Percentiles rank a stretch among this genome's conserved stretches.
Evolutionary conservation across 345 rosid species (phyloP).

Genomic region (Lenwebbia sp.): DNA sequence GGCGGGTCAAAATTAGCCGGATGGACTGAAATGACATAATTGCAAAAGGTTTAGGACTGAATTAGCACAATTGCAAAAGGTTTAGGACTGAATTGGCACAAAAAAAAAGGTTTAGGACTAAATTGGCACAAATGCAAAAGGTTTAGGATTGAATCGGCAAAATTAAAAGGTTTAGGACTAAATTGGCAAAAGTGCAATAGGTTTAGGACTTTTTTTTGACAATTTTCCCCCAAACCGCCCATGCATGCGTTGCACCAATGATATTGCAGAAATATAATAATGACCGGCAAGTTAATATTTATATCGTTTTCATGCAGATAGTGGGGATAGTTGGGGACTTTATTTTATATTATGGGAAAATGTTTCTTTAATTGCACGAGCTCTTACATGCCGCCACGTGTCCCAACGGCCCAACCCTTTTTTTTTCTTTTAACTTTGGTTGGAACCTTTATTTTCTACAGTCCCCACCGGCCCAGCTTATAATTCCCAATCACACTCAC

Average conservation of each 20-base stretch:
- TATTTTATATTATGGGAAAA: not conserved
- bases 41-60: too few species aligned
- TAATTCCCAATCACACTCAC: not conserved
- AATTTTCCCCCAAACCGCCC: not conserved
- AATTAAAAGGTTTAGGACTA: too few species aligned
- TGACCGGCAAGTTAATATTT: not conserved
- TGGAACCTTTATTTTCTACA: not conserved
- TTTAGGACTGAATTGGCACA: too few species aligned
- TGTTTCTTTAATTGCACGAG: not conserved
- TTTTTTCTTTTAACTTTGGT: not conserved
- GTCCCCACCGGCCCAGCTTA: not conserved
- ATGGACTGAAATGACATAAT: too few species aligned
- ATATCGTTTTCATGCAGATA: not conserved
- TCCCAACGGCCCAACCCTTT: not conserved
- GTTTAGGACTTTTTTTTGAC: too few species aligned
- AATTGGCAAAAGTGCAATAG: too few species aligned
- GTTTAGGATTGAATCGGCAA: too few species aligned
- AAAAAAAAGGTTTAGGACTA: too few species aligned
- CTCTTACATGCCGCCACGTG: not conserved
- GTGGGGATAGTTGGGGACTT: not conserved
- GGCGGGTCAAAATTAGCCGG: too few species aligned
- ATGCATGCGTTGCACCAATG: not conserved
- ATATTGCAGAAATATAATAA: not conserved
- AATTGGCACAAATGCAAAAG: too few species aligned
- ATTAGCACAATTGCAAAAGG: too few species aligned